Evolutionary conservation across 768 basidiomycete genomes (phyloP).

Genomic region (Lanmaoa pseudosensibilis): DNA sequence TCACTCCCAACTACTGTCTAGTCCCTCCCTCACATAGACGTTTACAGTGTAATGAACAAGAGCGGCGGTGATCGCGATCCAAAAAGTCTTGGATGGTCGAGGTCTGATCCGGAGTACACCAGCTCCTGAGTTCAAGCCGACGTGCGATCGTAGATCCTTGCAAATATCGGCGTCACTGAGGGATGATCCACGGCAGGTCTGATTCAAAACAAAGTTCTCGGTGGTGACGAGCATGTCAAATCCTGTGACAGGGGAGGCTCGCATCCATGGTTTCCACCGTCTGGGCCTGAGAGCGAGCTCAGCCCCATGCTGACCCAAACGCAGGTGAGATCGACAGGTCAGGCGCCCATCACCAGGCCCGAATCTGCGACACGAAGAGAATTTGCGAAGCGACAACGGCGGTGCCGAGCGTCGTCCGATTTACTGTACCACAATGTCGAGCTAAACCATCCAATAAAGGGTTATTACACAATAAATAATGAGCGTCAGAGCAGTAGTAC

Average conservation of each 20-base stretch:
- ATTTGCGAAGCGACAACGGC: not conserved
- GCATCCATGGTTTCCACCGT: too few species aligned
- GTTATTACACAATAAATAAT: slow-evolving; percentile 1
- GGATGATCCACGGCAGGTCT: not conserved
- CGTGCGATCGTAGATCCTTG: slow-evolving; percentile 6
- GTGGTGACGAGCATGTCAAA: not conserved
- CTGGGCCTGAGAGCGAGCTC: too few species aligned
- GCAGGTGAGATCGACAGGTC: not conserved
- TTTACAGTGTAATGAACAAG: too few species aligned
- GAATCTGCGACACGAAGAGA: slow-evolving; percentile 1
- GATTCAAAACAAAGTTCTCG: not conserved
- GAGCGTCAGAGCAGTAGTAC: slow-evolving; percentile 1
- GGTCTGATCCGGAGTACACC: not conserved
- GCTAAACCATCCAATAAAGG: not conserved
- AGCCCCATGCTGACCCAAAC: too few species aligned
- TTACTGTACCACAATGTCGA: not conserved
- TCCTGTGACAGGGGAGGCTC: not conserved
- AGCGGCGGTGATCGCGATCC: slow-evolving; percentile 11
- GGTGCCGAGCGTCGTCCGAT: not conserved
- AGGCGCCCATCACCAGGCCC: not conserved
- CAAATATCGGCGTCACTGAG: slow-evolving; percentile 3
- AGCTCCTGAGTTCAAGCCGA: not conserved
- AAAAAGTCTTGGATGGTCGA: not conserved
- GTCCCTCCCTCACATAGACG: too few species aligned
- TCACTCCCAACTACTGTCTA: not conserved